Base-by-base conservation (phyloP, 306 rosid genomes). In the Arachis stenosperma region DNA sequence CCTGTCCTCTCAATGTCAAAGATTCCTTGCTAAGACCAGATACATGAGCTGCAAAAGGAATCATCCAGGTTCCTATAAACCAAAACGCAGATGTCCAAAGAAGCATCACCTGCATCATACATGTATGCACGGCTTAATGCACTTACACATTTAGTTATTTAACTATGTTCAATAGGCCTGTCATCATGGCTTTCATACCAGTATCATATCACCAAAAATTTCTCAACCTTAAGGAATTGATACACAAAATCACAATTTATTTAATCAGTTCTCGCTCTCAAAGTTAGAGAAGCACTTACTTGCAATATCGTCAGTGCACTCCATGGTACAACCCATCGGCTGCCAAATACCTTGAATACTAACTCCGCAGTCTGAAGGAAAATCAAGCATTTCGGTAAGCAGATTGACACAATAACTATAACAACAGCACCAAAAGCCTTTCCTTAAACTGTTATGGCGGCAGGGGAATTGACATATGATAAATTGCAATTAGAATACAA, bases 321-420 rank as follows among this genome's bases (percentile, higher is more conserved):
- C 98, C 99, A 94, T 8, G 99, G 98, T 77, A 94, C 98, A 79
- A 84, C 84, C 99, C 99, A 95, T 52, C 77, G 83, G 54, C 81
- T 40, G 43, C 92, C 95, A 75, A 91, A 67, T 62, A 81, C 90
- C 74, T 76, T 81, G 62, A 64, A 70, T 56, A 71, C 76, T 58
- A 86, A 81, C 73, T 80, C 83, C 51, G 88, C 84, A 64, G 75
- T 86, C 98, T 92, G 94, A 80, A 81, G 77, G 52, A 67, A 63
- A 41, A 78, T 36, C 40, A 13, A 74, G 50, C 42, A 51, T 44
- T 70, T 67, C 12, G 52, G 56, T 64, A 46, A 76, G 65, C 14
- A 59, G 62, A 75, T 46, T 66, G 65, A 15, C 30, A 54, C 27
- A 71, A 69, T n/a, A 52, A 52, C 17, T 51, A 51, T 51, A 52